These are phyloP conservation scores for Clarireedia paspali DNA, from an alignment of 2,329 filamentous ascomycete genomes.

Conservation along the genomic window DNA sequence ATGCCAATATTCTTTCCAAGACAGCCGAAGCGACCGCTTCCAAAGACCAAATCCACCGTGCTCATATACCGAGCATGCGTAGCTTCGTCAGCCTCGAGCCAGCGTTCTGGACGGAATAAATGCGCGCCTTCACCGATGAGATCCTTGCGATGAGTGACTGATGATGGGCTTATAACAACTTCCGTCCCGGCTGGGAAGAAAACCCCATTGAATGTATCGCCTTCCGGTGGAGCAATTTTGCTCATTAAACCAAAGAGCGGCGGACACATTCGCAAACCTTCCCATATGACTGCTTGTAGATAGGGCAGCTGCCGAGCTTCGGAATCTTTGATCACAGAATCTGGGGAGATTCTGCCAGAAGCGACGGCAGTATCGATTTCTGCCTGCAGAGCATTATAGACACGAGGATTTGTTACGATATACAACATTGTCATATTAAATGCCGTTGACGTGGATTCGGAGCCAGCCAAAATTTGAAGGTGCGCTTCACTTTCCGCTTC, in stretches of 20 bases:
- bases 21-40: slow-evolving; percentile 35
- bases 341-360: too few relatives aligned
- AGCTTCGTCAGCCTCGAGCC: too few relatives aligned
- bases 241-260: slow-evolving; percentile 30
- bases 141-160: too few relatives aligned
- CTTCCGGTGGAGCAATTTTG: slow-evolving; percentile 14
- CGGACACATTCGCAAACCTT: slow-evolving; percentile 39
- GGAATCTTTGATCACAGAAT: too few relatives aligned
- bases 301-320: too few relatives aligned
- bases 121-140: too few relatives aligned
- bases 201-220: slow-evolving; percentile 12
- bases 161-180: slow-evolving; percentile 1
- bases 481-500: slow-evolving; percentile 8
- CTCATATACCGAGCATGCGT: slow-evolving; percentile 4
- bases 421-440: too few relatives aligned
- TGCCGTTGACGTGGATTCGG: too few relatives aligned
- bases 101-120: too few relatives aligned
- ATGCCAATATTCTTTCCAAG: slow-evolving; percentile 40
- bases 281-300: slow-evolving; percentile 31
- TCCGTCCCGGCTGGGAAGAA: slow-evolving; percentile 15
- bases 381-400: too few relatives aligned
- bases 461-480: slow-evolving; percentile 33
- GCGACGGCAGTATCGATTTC: too few relatives aligned
- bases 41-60: slow-evolving; percentile 34
- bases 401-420: too few relatives aligned